phyloP scores from a whole-genome alignment of 1,284 basidiomycete genomes.

The Inonotus obliquus region DNA sequence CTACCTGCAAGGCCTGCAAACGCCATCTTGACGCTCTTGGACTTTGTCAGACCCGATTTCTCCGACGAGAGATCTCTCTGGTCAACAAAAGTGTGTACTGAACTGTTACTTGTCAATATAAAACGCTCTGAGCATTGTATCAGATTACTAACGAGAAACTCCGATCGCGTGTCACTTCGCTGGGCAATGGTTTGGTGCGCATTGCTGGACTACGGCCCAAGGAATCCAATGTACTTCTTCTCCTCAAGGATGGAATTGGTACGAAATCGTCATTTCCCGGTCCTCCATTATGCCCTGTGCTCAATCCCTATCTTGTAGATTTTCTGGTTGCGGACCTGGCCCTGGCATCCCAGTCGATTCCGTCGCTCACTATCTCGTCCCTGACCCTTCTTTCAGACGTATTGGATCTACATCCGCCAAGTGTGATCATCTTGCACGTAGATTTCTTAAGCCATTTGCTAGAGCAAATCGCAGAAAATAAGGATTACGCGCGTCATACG shows the following conservation, averaged over 20 bases:
- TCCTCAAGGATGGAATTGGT: conserved; percentile 75
- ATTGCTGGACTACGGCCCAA: conserved; percentile 50
- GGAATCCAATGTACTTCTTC: conserved; percentile 63
- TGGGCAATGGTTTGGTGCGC: conserved; percentile 64
- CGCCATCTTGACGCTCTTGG: conserved; percentile 60
- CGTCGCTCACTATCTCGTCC: conserved; percentile 63
- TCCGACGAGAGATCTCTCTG: conserved; percentile 68
- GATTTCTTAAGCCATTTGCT: conserved; percentile 59
- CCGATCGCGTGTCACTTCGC: conserved; percentile 57
- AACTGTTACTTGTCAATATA: neutral
- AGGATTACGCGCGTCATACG: conserved; percentile 45
- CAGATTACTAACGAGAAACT: conserved; percentile 69
- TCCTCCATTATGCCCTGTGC: neutral
- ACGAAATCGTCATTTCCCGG: conserved; percentile 18
- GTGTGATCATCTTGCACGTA: conserved; percentile 63
- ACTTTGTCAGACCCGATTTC: conserved; percentile 61
- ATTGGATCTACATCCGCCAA: conserved; percentile 58
- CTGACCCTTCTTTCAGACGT: conserved; percentile 52
- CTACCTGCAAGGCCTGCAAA: conserved; percentile 67
- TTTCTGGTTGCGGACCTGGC: conserved; percentile 74
- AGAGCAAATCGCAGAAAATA: conserved; percentile 59
- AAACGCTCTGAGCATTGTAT: neutral
- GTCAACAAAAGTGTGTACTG: conserved; percentile 57
- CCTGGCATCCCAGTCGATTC: conserved; percentile 63
- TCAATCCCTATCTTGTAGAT: conserved; percentile 39